Conservation (phyloP, 495 filamentous ascomycete species). For the Cudoniella acicularis region DNA sequence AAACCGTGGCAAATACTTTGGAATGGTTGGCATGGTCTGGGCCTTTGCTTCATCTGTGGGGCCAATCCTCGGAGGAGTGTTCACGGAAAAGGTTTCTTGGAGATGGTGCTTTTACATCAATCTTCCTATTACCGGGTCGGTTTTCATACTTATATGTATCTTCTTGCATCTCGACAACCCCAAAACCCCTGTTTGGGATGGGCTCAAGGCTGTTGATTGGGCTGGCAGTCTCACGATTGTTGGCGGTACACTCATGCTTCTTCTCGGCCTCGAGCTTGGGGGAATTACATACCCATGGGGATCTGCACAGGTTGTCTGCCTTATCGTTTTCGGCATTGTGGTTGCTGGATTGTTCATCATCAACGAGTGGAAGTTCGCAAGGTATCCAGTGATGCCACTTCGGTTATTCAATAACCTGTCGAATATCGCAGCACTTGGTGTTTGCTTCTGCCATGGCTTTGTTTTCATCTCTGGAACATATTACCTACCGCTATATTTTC, state of each 20-base stretch:
- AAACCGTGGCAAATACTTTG: slow-evolving; percentile 55
- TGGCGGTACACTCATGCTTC: slow-evolving; percentile 70
- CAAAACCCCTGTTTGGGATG: slow-evolving; percentile 61
- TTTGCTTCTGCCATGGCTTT: slow-evolving; percentile 60
- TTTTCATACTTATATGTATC: slow-evolving; percentile 59
- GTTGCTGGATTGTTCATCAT: slow-evolving; percentile 57
- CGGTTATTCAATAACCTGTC: slow-evolving; percentile 59
- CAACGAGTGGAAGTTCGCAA: slow-evolving; percentile 66
- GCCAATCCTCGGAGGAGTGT: slow-evolving; percentile 71
- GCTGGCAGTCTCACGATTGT: slow-evolving; percentile 62
- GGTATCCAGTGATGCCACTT: slow-evolving; percentile 71
- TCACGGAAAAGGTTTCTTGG: slow-evolving; percentile 54
- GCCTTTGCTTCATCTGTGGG: slow-evolving; percentile 68
- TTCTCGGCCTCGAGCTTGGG: slow-evolving; percentile 73
- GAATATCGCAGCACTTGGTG: slow-evolving; percentile 51
- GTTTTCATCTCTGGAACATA: slow-evolving; percentile 70
- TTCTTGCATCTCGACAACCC: slow-evolving; percentile 74
- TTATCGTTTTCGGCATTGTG: slow-evolving; percentile 67
- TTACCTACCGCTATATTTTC: slow-evolving; percentile 74
- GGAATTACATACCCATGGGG: slow-evolving; percentile 68
- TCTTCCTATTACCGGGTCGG: slow-evolving; percentile 66
- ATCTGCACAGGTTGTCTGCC: slow-evolving; percentile 68
- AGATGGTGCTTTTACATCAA: slow-evolving; percentile 23
- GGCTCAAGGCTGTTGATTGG: slow-evolving; percentile 73
- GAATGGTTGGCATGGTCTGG: slow-evolving; percentile 62